Base-by-base conservation (phyloP, 1,139 yeast genomes). In the Hemisphaericaspora xylanilytica region DNA sequence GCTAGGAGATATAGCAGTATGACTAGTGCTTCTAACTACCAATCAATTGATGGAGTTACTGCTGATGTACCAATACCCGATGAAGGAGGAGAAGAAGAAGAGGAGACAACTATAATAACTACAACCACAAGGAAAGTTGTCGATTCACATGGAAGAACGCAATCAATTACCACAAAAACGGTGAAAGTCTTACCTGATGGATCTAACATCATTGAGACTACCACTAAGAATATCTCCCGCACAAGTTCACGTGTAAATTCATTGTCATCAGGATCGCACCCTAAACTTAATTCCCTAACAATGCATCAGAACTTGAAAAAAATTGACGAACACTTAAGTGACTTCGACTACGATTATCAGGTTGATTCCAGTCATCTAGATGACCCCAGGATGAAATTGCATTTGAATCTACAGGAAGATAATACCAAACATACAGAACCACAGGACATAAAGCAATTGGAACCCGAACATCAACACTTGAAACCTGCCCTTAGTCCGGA, bases 311-410 rank as follows among this genome's bases (percentile, higher is more conserved):
- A 64, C 42, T 55, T 71, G 37, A 52, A 56, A 26, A 70, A 69
- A 49, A 71, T 71, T 29, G 76, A 71, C 17, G 77, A 71, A 46
- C 73, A 69, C 37, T 58, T 71, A 36, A 69, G 60, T 30, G 74
- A 66, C 42, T 71, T 71, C 43, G 77, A 71, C 32, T 71, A 69
- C 42, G 65, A 65, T 41, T 70, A 70, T 40, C 62, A 63, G 39
- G 44, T 63, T 24, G 69, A 64, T 40, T 50, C 53, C 28, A 22
- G 28, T n/a, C 40, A 39, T 30, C 34, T 47, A 18, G 42, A 44
- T 24, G 26, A 35, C n/a, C 39, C 40, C 5, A 41, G 41, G n/a
- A 35, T 36, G 13, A 40, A 40, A 30, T 39, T 42, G 32, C 39
- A 36, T 29, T 40, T 47, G 33, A 48, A 46, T 29, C 28, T 38